Evolutionary conservation across 1,139 yeast species (phyloP), one percentile per base, ranked within the genome.

Genomic region (Scheffersomyces titani): DNA sequence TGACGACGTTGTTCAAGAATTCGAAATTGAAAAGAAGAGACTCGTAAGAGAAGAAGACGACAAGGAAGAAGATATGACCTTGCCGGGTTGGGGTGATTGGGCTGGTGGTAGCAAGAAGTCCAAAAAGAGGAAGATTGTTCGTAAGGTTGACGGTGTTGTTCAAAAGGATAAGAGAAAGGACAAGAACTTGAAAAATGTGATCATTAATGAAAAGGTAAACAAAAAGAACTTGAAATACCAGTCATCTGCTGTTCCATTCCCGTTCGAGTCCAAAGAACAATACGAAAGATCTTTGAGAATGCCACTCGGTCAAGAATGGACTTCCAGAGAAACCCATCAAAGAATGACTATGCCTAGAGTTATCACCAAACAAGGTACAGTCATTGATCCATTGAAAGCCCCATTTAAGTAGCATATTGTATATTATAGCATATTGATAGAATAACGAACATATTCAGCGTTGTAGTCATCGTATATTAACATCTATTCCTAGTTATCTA

Each of bases 271-370:
- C 59, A 83, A 89, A 68, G 99, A 92, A 70, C 98, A 94, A 75
- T 96, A 94, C 72, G 99, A 94, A 73, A 84, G 97, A 69, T 88
- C 97, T 3, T 79, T 94, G 66, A 84, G 97, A 69, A 89, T 92
- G 92, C 98, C 99, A n/a, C 79, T 94, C 60, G 99, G 99, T 44
- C 97, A 91, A 73, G 97, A 94, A 76, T 94, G 98, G 98, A 87
- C 96, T 4, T 85, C 97, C 13, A 85, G 92, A 67, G 90, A 86
- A 55, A 87, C 97, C 2, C 96, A 91, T 76, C 97, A 92, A 77
- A 86, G 86, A 70, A 77, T 91, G 65, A 91, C 96, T 58, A 92
- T 90, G 86, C 99, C 99, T 51, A 83, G 91, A 67, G 87, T 94
- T 51, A 81, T 91, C 61, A 88, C 91, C 57, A 92, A 92, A 73